Percentiles rank a stretch among this genome's conserved stretches.
These are phyloP conservation scores for Pestalotiopsis fici DNA, from an alignment of 2,329 filamentous ascomycete species.

Conservation along the genomic window DNA sequence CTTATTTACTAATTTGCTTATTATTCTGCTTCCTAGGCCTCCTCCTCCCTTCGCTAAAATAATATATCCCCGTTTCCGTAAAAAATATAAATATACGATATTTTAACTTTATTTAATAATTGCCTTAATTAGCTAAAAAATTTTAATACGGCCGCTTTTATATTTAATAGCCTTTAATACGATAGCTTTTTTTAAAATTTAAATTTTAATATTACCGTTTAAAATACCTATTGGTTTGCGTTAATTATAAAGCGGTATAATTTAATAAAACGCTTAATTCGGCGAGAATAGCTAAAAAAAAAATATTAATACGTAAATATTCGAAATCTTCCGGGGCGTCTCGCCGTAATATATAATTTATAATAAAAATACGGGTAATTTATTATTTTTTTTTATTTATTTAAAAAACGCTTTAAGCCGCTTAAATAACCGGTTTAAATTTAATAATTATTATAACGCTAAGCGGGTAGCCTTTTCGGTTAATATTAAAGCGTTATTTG, in stretches of 20 bases:
- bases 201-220: neutral
- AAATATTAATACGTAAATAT: neutral
- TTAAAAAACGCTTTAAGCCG: too few relatives aligned
- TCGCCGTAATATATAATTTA: neutral
- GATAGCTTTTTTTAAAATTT: neutral
- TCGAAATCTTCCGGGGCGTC: neutral
- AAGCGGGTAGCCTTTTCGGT: too few relatives aligned
- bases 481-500: too few relatives aligned
- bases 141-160: too few relatives aligned
- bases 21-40: too few relatives aligned
- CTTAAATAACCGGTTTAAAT: too few relatives aligned
- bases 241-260: neutral
- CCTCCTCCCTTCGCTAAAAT: too few relatives aligned
- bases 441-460: too few relatives aligned
- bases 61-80: too few relatives aligned
- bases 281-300: neutral
- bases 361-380: neutral
- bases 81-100: too few relatives aligned
- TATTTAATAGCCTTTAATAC: neutral
- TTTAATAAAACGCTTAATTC: neutral
- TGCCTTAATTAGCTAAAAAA: too few relatives aligned
- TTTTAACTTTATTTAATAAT: too few relatives aligned
- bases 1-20: slow-evolving; percentile 10
- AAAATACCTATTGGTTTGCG: neutral
- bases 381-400: neutral